Percentiles rank a stretch among this genome's conserved stretches.
Evolutionary conservation across 192 early-diverging fungal genomes (phyloP).

Genomic region (Funneliformis mosseae): DNA sequence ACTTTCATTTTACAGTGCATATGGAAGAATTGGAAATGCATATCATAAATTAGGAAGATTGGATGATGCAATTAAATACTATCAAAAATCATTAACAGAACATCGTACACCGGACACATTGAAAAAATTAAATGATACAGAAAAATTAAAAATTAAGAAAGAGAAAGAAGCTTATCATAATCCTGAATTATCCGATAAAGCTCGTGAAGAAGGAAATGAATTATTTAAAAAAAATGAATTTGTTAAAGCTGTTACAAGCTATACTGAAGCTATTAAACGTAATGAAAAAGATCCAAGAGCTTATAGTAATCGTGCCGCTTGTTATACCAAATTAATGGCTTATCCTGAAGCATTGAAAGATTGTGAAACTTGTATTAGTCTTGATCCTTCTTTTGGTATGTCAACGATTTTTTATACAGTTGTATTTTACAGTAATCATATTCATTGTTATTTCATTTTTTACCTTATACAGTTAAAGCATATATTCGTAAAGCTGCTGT

Average conservation of each 20-base stretch:
- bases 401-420: neutral
- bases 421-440: neutral
- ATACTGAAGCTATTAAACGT: slow-evolving; percentile 97
- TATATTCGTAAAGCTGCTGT: slow-evolving; percentile 96
- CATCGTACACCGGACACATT: slow-evolving; percentile 94
- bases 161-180: slow-evolving; percentile 88
- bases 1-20: slow-evolving; percentile 61
- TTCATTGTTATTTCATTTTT: neutral
- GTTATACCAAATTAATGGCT: slow-evolving; percentile 93
- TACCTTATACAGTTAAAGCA: slow-evolving; percentile 77
- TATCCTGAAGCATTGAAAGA: slow-evolving; percentile 94
- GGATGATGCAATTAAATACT: slow-evolving; percentile 89
- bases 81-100: slow-evolving; percentile 90
- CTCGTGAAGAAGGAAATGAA: slow-evolving; percentile 91
- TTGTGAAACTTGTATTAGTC: slow-evolving; percentile 82
- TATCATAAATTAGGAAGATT: slow-evolving; percentile 80
- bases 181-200: slow-evolving; percentile 81
- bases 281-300: slow-evolving; percentile 86
- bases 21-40: slow-evolving; percentile 88
- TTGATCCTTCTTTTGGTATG: slow-evolving; percentile 82
- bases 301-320: slow-evolving; percentile 96
- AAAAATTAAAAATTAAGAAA: slow-evolving; percentile 77
- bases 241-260: slow-evolving; percentile 85
- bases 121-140: slow-evolving; percentile 81
- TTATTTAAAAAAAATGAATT: slow-evolving; percentile 90